Evolutionary conservation across 1,139 yeast genomes (phyloP).

Genomic region (Geotrichum macrosporum): DNA sequence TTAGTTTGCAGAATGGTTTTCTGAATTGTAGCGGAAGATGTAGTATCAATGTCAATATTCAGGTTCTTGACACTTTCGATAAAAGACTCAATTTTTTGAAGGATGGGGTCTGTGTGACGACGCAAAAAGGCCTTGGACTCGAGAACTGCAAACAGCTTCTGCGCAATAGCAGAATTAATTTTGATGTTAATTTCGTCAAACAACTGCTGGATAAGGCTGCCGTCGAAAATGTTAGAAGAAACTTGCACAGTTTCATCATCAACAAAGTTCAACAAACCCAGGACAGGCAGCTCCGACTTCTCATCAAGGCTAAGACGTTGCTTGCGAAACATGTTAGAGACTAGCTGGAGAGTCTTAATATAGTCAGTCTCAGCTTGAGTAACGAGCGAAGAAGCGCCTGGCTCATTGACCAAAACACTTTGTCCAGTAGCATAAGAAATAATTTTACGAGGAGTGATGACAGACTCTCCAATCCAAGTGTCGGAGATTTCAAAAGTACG

Average conservation of each 20-base stretch:
- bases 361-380: slow-evolving; percentile 57
- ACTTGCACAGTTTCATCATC: slow-evolving; percentile 81
- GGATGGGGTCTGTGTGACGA: slow-evolving; percentile 80
- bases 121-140: slow-evolving; percentile 83
- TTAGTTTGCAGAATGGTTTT: slow-evolving; percentile 62
- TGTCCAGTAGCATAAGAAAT: slow-evolving; percentile 36
- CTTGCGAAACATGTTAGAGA: slow-evolving; percentile 68
- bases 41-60: slow-evolving; percentile 60
- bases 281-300: slow-evolving; percentile 43
- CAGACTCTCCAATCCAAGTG: slow-evolving; percentile 72
- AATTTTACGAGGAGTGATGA: slow-evolving; percentile 50
- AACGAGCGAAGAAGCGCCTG: slow-evolving; percentile 15
- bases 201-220: slow-evolving; percentile 53
- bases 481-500: slow-evolving; percentile 68
- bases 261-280: slow-evolving; percentile 70
- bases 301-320: slow-evolving; percentile 50
- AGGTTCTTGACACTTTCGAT: slow-evolving; percentile 63
- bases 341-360: slow-evolving; percentile 57
- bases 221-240: slow-evolving; percentile 63
- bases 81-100: slow-evolving; percentile 76
- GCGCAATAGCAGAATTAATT: slow-evolving; percentile 84
- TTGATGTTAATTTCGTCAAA: slow-evolving; percentile 74
- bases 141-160: slow-evolving; percentile 64
- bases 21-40: slow-evolving; percentile 68
- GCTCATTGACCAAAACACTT: slow-evolving; percentile 28